Base-by-base conservation (phyloP, 2,329 filamentous ascomycete species). In the Samsoniella hepiali region DNA sequence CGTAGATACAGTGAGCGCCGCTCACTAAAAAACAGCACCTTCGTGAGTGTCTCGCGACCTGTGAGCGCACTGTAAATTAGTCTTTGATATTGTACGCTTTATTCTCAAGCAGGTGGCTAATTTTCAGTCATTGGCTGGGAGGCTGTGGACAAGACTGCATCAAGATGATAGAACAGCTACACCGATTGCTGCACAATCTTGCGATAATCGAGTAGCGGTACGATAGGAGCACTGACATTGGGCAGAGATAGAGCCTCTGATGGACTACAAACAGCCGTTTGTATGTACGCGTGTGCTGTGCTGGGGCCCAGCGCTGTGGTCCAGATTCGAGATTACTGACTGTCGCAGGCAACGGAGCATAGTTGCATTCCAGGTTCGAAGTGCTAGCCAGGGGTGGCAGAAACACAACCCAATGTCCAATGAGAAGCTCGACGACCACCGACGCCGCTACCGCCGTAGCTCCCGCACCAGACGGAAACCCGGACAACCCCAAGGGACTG, bases 301-400 rank as follows among this genome's bases (percentile, higher is more conserved):
- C 32, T 34, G 13, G 42, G 22, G 9, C 44, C 42, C n/a, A 31
- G n/a, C n/a, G 32, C 22, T 8, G 27, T 29, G 34, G 47, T 34
- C 13, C 58, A 60, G 47, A 42, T 53, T 17, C 47, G 36, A 53
- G 45, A 60, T 50, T 15, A 22, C 58, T 53, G 58, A 54, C 58
- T 61, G 29, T 61, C 34, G 38, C 44, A 49, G n/a, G 29, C 5
- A 9, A 15, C 50, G 32, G 47, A 50, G 47, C 27, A 49, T 34
- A 51, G 45, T 34, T 32, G 36, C 58, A 53, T 53, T 45, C 38
- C 58, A 45, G 17, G 22, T 59, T 49, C 15, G 45, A 61, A 54
- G 15, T 54, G 58, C 58, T 29, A 11, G 47, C 34, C 36, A 60
- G 36, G 58, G 58, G 11, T 22, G 22, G 15, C 11, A 40, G 32